Percentiles rank a stretch among this genome's conserved stretches.
phyloP scores from a whole-genome alignment of 805 yeast genomes.

The Millerago galiae region DNA sequence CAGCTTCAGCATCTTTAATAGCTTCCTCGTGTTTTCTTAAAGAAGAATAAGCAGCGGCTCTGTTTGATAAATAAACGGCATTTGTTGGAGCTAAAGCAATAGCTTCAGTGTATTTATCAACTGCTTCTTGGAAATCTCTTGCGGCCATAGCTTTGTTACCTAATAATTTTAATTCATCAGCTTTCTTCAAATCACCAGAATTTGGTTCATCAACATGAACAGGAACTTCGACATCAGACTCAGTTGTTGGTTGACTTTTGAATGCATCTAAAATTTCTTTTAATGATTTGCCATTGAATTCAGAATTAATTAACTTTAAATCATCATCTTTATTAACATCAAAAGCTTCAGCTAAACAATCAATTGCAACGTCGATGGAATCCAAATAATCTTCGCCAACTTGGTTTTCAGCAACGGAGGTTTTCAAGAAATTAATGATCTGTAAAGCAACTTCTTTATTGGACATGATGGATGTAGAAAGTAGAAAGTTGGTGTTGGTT shows the following conservation, averaged over 20 bases:
- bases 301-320: conserved; percentile 17
- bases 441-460: conserved; percentile 65
- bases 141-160: conserved; percentile 89
- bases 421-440: conserved; percentile 64
- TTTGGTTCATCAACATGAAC: conserved; percentile 33
- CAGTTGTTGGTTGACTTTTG: conserved; percentile 14
- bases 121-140: conserved; percentile 64
- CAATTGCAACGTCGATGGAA: conserved; percentile 89
- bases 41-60: conserved; percentile 96
- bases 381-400: conserved; percentile 77
- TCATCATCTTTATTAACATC: conserved; percentile 52
- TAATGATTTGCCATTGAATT: conserved; percentile 44
- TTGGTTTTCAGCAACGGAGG: conserved; percentile 51
- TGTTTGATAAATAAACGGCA: conserved; percentile 83
- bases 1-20: conserved; percentile 73
- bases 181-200: conserved; percentile 49
- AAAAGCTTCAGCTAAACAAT: conserved; percentile 85
- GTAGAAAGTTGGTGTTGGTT: background rate
- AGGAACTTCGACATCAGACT: conserved; percentile 29
- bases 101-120: conserved; percentile 75
- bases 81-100: conserved; percentile 61
- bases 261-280: conserved; percentile 34
- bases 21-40: conserved; percentile 69
- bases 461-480: conserved; percentile 14
- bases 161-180: conserved; percentile 78